phyloP scores from a whole-genome alignment of 495 filamentous ascomycete genomes.

The Daldinia bambusicola region DNA sequence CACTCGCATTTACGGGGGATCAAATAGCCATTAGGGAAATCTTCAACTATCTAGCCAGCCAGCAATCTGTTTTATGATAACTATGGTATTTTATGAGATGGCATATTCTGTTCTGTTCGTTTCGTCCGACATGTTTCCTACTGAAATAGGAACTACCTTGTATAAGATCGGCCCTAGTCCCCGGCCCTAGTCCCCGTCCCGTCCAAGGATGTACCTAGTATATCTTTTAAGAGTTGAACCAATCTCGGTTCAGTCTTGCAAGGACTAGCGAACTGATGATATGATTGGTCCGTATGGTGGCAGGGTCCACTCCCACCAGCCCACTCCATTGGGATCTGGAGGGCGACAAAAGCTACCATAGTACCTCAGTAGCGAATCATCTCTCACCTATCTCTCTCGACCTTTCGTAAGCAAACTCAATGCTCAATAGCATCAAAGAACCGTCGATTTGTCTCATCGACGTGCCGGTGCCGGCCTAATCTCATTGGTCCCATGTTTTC shows the following conservation, averaged over 20 bases:
- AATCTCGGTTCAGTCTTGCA: background rate
- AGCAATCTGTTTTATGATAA: background rate
- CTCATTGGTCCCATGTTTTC: slow-evolving; percentile 24
- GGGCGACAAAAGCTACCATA: background rate
- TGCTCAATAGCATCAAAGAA: slow-evolving; percentile 23
- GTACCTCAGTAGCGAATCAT: no score
- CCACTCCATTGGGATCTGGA: slow-evolving; percentile 8
- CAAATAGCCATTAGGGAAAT: background rate
- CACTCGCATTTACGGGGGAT: background rate
- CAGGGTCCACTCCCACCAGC: no score
- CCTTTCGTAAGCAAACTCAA: slow-evolving; percentile 7
- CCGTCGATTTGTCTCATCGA: slow-evolving; percentile 22
- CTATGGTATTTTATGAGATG: no score
- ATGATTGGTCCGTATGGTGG: background rate
- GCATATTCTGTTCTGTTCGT: background rate
- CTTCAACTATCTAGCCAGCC: background rate
- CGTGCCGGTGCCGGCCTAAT: slow-evolving; percentile 13
- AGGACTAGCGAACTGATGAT: background rate
- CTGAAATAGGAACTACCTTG: no score
- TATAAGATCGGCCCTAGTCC: no score
- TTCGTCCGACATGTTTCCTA: background rate
- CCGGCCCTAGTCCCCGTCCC: no score
- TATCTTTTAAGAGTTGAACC: background rate
- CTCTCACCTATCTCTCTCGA: background rate
- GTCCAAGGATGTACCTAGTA: no score